A percentile compares a stretch with the other conserved stretches of the same genome.
These are phyloP conservation scores for Vachellia collinsii DNA, from an alignment of 306 rosid genomes.

Conservation along the genomic window DNA sequence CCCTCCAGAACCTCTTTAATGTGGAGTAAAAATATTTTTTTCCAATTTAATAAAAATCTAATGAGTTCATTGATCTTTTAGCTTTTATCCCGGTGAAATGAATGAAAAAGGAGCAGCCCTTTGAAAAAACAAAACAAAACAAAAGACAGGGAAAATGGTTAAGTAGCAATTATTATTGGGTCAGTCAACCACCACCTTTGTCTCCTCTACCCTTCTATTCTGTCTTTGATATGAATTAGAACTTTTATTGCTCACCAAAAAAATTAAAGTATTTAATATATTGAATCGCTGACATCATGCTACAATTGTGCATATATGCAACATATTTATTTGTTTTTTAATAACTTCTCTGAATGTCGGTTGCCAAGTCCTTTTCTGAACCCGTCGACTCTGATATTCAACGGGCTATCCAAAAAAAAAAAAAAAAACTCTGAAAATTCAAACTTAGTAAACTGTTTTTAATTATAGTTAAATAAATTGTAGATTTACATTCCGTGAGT, in stretches of 20 bases:
- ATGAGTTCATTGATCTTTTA: too few relatives aligned
- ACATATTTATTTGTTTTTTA: not conserved
- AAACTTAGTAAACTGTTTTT: not conserved
- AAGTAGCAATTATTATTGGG: not conserved
- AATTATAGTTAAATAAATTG: not conserved
- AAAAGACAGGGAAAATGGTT: not conserved
- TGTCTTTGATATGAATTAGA: not conserved
- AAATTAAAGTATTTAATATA: too few relatives aligned
- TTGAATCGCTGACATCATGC: not conserved
- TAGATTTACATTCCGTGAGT: too few relatives aligned
- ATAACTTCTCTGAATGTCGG: constrained; percentile 1
- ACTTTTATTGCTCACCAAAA: not conserved
- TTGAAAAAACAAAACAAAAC: too few relatives aligned
- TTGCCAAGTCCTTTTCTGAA: constrained; percentile 3
- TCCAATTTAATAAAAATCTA: too few relatives aligned
- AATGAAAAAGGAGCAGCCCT: too few relatives aligned
- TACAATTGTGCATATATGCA: not conserved
- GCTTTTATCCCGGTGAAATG: too few relatives aligned
- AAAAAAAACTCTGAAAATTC: too few relatives aligned
- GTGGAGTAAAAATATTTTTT: too few relatives aligned
- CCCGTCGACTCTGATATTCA: not conserved
- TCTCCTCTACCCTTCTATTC: not conserved
- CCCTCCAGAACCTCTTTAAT: too few relatives aligned
- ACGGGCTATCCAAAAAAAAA: not conserved
- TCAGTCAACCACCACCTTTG: not conserved